A percentile compares a stretch with the other conserved stretches of the same genome.
phyloP scores from a whole-genome alignment of 164 flowering plant species.

The Kingdonia uniflora region DNA sequence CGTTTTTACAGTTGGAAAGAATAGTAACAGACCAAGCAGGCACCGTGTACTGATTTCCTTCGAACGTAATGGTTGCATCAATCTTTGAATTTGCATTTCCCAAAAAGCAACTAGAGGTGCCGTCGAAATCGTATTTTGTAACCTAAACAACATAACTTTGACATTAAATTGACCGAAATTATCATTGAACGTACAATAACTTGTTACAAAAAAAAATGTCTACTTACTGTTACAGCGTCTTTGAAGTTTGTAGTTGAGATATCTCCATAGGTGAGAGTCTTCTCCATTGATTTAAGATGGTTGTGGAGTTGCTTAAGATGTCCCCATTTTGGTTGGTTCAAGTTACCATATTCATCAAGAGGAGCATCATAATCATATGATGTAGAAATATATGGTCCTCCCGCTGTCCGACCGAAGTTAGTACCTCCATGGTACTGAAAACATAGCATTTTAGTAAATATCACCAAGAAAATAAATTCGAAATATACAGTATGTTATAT shows the following conservation, averaged over 20 bases:
- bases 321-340: slow-evolving; percentile 7
- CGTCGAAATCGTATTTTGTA: not conserved
- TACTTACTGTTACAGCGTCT: not conserved
- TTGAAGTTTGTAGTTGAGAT: not conserved
- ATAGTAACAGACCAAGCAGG: slow-evolving; percentile 87
- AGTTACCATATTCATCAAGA: too few relatives aligned
- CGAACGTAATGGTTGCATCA: slow-evolving; percentile 24
- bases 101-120: slow-evolving; percentile 38
- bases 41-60: slow-evolving; percentile 22
- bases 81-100: slow-evolving; percentile 22
- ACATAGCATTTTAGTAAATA: not conserved
- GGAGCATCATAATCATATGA: too few relatives aligned
- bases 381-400: slow-evolving; percentile 3
- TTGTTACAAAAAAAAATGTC: not conserved
- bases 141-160: slow-evolving; percentile 4
- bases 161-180: too few relatives aligned
- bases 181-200: too few relatives aligned
- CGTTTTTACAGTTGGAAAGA: slow-evolving; percentile 44
- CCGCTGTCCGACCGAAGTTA: slow-evolving; percentile 2
- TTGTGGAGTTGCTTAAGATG: slow-evolving; percentile 6
- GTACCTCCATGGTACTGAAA: slow-evolving; percentile 5
- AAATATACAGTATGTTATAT: too few relatives aligned
- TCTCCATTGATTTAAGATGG: not conserved
- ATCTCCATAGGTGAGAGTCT: slow-evolving; percentile 4
- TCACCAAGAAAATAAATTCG: not conserved